Percentiles rank a stretch among this genome's conserved stretches.
These are phyloP conservation scores for Jamesozyma lodderae DNA, from an alignment of 805 yeast species.

Conservation along the genomic window DNA sequence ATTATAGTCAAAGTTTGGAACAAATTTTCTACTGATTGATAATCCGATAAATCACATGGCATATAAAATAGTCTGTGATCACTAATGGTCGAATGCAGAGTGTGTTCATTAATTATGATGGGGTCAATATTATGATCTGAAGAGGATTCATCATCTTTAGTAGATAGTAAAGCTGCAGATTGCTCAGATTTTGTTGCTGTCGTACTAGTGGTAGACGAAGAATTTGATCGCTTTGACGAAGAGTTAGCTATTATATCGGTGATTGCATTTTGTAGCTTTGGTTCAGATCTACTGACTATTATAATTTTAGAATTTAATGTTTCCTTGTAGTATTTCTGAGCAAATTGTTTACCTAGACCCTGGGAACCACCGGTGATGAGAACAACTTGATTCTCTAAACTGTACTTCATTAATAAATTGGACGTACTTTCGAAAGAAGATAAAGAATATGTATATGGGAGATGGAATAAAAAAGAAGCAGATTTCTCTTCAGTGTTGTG, in stretches of 20 bases:
- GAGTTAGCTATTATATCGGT: constrained; percentile 28
- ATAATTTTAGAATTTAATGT: constrained; percentile 53
- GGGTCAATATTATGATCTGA: constrained; percentile 1
- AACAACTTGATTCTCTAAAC: constrained; percentile 43
- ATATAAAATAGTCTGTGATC: constrained; percentile 35
- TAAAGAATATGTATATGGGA: too few species aligned
- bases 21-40: constrained; percentile 37
- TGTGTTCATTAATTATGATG: background rate
- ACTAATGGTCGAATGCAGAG: background rate
- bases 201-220: background rate
- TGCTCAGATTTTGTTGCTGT: background rate
- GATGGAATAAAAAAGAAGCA: too few species aligned
- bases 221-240: background rate
- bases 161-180: background rate
- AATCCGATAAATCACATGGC: constrained; percentile 57
- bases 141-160: constrained; percentile 3
- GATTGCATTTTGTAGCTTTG: constrained; percentile 46
- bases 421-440: too few species aligned
- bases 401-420: constrained; percentile 14
- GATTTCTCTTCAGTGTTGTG: too few species aligned
- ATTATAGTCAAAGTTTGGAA: constrained; percentile 21
- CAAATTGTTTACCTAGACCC: constrained; percentile 81
- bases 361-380: constrained; percentile 92
- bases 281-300: constrained; percentile 67
- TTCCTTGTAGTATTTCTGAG: constrained; percentile 39